phyloP scores from a whole-genome alignment of 495 filamentous ascomycete genomes.

The Diplogelasinospora grovesii region DNA sequence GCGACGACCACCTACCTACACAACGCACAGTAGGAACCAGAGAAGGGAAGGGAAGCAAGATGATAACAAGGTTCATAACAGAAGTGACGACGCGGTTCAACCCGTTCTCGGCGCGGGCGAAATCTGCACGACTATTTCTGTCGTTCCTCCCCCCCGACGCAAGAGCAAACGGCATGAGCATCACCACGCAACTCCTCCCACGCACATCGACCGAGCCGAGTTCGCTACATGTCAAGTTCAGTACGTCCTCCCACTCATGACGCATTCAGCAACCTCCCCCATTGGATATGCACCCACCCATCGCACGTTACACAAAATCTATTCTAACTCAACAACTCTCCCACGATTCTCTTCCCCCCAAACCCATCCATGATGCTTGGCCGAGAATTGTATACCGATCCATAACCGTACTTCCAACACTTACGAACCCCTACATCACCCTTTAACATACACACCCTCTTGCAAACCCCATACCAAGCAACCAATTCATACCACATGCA shows the following conservation, averaged over 20 bases:
- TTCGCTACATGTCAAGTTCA: slow-evolving; percentile 70
- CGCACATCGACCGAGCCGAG: slow-evolving; percentile 54
- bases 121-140: slow-evolving; percentile 80
- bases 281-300: no score
- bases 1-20: not conserved
- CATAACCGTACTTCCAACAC: no score
- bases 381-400: no score
- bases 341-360: not conserved
- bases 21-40: not conserved
- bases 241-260: slow-evolving; percentile 52
- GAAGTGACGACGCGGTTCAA: slow-evolving; percentile 81
- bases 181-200: slow-evolving; percentile 73
- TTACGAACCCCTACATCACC: no score
- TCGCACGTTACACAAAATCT: no score
- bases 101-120: slow-evolving; percentile 71
- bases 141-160: slow-evolving; percentile 77
- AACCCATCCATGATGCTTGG: no score
- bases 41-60: no score
- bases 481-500: no score
- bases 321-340: not conserved
- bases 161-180: slow-evolving; percentile 59
- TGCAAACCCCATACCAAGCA: no score
- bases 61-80: slow-evolving; percentile 86
- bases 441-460: no score
- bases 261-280: not conserved